phyloP scores from a whole-genome alignment of 2,329 filamentous ascomycete species.

The Sclerotinia sclerotiorum region DNA sequence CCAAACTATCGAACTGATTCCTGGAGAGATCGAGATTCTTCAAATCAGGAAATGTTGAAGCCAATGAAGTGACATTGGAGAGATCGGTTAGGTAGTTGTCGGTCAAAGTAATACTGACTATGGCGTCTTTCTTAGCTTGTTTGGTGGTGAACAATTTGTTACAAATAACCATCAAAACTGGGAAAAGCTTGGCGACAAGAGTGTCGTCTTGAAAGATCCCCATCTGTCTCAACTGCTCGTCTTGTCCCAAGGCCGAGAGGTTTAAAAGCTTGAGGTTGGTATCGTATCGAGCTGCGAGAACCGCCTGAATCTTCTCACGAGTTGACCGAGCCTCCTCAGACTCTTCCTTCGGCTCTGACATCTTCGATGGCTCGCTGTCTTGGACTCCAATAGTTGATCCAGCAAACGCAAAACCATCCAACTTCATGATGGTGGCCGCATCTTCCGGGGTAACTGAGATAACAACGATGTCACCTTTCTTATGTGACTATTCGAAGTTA shows the following conservation, averaged over 20 bases:
- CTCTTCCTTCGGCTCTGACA: slow-evolving; percentile 41
- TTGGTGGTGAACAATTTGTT: slow-evolving; percentile 72
- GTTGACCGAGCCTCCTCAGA: slow-evolving; percentile 58
- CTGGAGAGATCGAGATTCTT: slow-evolving; percentile 86
- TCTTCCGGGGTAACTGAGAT: slow-evolving; percentile 66
- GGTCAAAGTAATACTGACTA: slow-evolving; percentile 78
- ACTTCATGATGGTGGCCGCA: slow-evolving; percentile 61
- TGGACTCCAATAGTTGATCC: slow-evolving; percentile 59
- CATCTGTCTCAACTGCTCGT: slow-evolving; percentile 68
- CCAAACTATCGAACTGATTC: slow-evolving; percentile 71
- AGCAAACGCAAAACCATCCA: slow-evolving; percentile 70
- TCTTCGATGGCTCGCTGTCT: slow-evolving; percentile 41
- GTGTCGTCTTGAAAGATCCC: slow-evolving; percentile 69
- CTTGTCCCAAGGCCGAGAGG: slow-evolving; percentile 73
- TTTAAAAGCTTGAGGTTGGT: slow-evolving; percentile 72
- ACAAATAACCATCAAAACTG: slow-evolving; percentile 84
- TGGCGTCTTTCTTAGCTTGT: slow-evolving; percentile 71
- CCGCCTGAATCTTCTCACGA: slow-evolving; percentile 66
- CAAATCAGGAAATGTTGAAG: slow-evolving; percentile 78
- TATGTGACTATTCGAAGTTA: slow-evolving; percentile 70
- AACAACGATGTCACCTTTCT: slow-evolving; percentile 67
- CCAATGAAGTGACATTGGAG: slow-evolving; percentile 68
- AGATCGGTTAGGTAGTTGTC: slow-evolving; percentile 77
- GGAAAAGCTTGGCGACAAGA: slow-evolving; percentile 76
- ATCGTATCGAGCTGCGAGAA: slow-evolving; percentile 75